Evolutionary conservation across 768 basidiomycete genomes (phyloP), one percentile per base, ranked within the genome.

Genomic region (Kwoniella heveanensis): DNA sequence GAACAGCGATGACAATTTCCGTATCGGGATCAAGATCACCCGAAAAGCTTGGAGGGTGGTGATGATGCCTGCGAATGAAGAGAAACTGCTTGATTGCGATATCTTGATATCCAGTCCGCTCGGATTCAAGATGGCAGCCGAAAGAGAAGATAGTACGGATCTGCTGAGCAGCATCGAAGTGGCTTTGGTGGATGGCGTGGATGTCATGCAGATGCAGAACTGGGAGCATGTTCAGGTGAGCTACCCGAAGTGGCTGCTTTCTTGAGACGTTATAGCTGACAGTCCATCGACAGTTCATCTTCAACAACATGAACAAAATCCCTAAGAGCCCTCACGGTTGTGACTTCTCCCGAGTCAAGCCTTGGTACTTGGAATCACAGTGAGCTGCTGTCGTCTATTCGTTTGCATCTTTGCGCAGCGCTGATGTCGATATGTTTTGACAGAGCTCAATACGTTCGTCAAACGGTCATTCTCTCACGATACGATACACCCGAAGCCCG

Each of bases 341-440:
- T 24, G 96, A 98, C 80, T 97, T 98, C 81, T 95, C 93, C 10
- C 87, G 96, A 12, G 90, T 98, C 72, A 98, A 96, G 81, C 91
- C 92, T 0, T 98, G 96, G 96, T 96, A 94, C 79, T 85, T 98
- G 12, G 95, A 98, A 70, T 90, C 89, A 76, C 86, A 92, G 94
- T 96, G 80, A 75, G 91, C 82, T 12, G n/a, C n/a, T n/a, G n/a
- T n/a, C n/a, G n/a, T n/a, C n/a, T n/a, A n/a, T n/a, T 51, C 29
- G 24, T 32, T 32, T 32, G 32, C 13, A 32, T 6, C 32, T n/a
- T n/a, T n/a, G n/a, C n/a, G n/a, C n/a, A n/a, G n/a, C n/a, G n/a
- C n/a, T n/a, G n/a, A n/a, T n/a, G n/a, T n/a, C n/a, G n/a, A n/a
- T n/a, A 36, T 36, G 6, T 36, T 36, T 36, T 13, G 7, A 17